These are phyloP conservation scores for Debaryomycetaceae sp. DNA, from an alignment of 1,139 yeast genomes.

Conservation along the genomic window DNA sequence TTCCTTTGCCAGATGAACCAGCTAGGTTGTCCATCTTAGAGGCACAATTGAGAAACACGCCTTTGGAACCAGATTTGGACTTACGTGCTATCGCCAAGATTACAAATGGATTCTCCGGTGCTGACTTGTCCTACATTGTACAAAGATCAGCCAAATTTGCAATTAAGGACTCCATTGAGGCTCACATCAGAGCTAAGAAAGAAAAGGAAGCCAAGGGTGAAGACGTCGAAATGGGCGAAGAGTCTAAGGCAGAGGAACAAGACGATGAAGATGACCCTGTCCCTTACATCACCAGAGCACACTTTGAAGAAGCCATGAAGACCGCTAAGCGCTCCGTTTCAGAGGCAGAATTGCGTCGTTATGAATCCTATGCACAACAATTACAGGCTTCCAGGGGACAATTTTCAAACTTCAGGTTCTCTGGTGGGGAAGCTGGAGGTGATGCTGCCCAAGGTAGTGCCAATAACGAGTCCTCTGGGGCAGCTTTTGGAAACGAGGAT, in stretches of 20 bases:
- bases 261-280: slow-evolving; percentile 85
- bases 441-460: slow-evolving; percentile 10
- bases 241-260: slow-evolving; percentile 35
- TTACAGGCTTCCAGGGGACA: slow-evolving; percentile 95
- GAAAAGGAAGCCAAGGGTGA: slow-evolving; percentile 47
- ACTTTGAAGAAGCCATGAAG: slow-evolving; percentile 99
- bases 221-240: slow-evolving; percentile 60
- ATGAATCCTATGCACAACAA: slow-evolving; percentile 97
- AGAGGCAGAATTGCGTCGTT: slow-evolving; percentile 96
- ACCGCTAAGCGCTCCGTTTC: slow-evolving; percentile 97
- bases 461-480: slow-evolving; percentile 15
- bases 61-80: slow-evolving; percentile 95
- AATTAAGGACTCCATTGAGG: slow-evolving; percentile 95
- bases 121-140: slow-evolving; percentile 94
- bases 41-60: slow-evolving; percentile 98
- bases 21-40: slow-evolving; percentile 90
- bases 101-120: slow-evolving; percentile 98
- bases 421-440: slow-evolving; percentile 35
- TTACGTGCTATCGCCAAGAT: slow-evolving; percentile 85
- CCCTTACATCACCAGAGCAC: slow-evolving; percentile 89
- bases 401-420: slow-evolving; percentile 71
- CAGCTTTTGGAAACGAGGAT: slow-evolving; percentile 64
- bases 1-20: slow-evolving; percentile 93
- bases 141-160: slow-evolving; percentile 99
- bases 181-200: slow-evolving; percentile 55